Conservation (phyloP, 768 basidiomycete genomes). For the Naganishia vishniacii region DNA sequence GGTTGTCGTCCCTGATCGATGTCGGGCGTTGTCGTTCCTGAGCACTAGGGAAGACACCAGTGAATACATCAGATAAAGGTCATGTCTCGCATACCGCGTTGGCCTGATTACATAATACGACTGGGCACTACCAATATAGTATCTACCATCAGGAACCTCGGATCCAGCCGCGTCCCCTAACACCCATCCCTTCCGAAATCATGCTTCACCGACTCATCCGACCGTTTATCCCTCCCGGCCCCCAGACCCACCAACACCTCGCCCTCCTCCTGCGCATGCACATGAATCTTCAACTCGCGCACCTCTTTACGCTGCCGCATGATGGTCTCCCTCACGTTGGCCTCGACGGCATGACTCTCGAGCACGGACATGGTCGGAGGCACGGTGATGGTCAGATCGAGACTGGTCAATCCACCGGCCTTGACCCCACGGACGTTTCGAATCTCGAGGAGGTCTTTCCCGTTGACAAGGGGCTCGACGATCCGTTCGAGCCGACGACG, state of each 20-base stretch:
- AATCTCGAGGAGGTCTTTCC: slow-evolving; percentile 35
- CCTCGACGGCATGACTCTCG: slow-evolving; percentile 61
- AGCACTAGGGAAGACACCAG: background rate
- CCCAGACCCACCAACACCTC: slow-evolving; percentile 21
- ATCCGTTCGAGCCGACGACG: slow-evolving; percentile 56
- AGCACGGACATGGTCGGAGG: slow-evolving; percentile 57
- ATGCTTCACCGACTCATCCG: slow-evolving; percentile 27
- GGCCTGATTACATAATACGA: no score
- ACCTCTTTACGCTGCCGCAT: slow-evolving; percentile 48
- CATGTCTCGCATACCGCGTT: slow-evolving; percentile 1
- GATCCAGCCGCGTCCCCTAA: no score
- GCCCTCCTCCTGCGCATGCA: slow-evolving; percentile 38
- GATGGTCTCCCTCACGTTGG: slow-evolving; percentile 53
- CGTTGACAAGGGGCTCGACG: slow-evolving; percentile 56
- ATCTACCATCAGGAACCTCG: no score
- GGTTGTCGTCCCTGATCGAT: background rate
- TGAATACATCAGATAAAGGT: background rate
- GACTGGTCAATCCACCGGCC: slow-evolving; percentile 62
- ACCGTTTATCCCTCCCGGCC: slow-evolving; percentile 1
- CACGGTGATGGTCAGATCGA: slow-evolving; percentile 75
- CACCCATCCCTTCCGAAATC: slow-evolving; percentile 43
- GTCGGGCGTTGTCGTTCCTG: background rate
- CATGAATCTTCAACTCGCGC: slow-evolving; percentile 46
- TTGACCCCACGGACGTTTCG: slow-evolving; percentile 46
- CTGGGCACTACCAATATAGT: no score